Evolutionary conservation across 2,329 filamentous ascomycete genomes (phyloP).

Genomic region (Helicocarpus griseus): DNA sequence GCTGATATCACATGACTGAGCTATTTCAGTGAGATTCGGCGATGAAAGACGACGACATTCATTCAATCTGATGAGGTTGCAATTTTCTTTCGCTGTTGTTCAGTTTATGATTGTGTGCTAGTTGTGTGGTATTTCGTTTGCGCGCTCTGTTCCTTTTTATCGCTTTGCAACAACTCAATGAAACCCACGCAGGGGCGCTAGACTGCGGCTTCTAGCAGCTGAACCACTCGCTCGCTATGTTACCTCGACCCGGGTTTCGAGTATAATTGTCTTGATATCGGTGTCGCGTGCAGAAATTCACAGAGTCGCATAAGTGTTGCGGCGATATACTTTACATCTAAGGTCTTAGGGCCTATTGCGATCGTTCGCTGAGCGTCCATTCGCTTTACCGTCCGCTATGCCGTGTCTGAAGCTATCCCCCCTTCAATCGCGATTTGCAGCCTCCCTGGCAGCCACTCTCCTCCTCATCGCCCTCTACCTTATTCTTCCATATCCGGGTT

Average conservation of each 20-base stretch:
- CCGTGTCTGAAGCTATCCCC: conserved; percentile 47
- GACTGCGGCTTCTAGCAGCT: not conserved
- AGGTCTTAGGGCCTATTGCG: not conserved
- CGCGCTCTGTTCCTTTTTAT: not conserved
- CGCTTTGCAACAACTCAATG: not conserved
- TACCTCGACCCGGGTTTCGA: not conserved
- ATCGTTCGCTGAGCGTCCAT: conserved; percentile 1
- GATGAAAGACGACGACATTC: not conserved
- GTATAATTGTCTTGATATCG: not conserved
- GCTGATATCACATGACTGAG: not conserved
- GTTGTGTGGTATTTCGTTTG: not conserved
- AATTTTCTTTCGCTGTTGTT: not conserved
- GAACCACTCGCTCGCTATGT: not conserved
- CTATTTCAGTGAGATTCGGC: not conserved
- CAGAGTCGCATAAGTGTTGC: no score
- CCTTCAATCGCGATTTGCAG: conserved; percentile 62
- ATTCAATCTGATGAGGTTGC: not conserved
- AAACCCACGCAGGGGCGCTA: not conserved
- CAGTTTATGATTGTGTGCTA: not conserved
- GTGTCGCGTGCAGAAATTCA: not conserved
- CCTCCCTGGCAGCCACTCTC: conserved; percentile 53
- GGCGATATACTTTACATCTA: not conserved
- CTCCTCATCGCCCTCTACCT: conserved; percentile 53
- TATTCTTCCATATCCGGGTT: conserved; percentile 47
- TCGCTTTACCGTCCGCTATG: conserved; percentile 25